Conservation (phyloP, 805 yeast genomes). For the Yarrowia divulgata region DNA sequence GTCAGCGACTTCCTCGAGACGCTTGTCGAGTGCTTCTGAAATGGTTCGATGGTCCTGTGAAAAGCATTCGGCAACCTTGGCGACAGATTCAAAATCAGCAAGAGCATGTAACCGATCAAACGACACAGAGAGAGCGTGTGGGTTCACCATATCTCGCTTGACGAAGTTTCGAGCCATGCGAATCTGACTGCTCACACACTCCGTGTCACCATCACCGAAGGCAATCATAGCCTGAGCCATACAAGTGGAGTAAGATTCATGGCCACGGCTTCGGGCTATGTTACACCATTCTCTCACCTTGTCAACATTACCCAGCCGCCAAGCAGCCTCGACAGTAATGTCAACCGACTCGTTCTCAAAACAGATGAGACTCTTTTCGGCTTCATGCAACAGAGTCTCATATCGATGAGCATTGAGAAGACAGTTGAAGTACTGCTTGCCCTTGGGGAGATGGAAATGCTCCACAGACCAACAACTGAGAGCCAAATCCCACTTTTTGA, state of each 20-base stretch:
- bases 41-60: conserved; percentile 35
- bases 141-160: conserved; percentile 64
- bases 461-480: conserved; percentile 78
- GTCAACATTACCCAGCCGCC: conserved; percentile 63
- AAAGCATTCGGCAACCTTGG: conserved; percentile 27
- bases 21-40: conserved; percentile 9
- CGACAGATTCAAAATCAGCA: conserved; percentile 58
- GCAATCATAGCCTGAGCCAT: conserved; percentile 63
- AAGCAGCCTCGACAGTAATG: conserved; percentile 76
- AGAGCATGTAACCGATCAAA: conserved; percentile 66
- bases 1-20: not conserved
- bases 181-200: conserved; percentile 52
- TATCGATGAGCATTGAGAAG: conserved; percentile 78
- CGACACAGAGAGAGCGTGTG: conserved; percentile 59
- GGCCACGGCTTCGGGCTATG: conserved; percentile 48
- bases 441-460: conserved; percentile 52
- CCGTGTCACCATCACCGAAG: conserved; percentile 52
- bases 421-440: conserved; percentile 65
- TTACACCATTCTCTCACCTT: conserved; percentile 66
- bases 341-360: conserved; percentile 51
- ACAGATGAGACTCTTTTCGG: conserved; percentile 51
- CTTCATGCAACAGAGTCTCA: conserved; percentile 64
- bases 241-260: conserved; percentile 62
- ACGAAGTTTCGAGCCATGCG: conserved; percentile 62
- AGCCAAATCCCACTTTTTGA: conserved; percentile 86